These are phyloP conservation scores for Grosmannia penicillata DNA, from an alignment of 2,329 filamentous ascomycete genomes.

Conservation along the genomic window DNA sequence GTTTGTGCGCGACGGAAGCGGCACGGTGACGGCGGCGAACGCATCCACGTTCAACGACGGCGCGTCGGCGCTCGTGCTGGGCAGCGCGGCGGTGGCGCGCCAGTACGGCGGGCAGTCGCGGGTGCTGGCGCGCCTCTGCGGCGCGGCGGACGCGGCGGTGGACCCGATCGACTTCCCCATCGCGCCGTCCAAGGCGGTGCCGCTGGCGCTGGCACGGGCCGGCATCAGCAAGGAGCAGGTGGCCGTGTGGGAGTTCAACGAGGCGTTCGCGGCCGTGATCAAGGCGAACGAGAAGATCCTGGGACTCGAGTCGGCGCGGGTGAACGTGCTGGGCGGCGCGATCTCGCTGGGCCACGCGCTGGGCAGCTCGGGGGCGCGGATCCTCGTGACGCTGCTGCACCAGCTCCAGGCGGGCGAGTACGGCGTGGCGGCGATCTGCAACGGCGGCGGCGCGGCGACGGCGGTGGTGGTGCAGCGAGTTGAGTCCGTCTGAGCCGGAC, in stretches of 20 bases:
- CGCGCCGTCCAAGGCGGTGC: constrained; percentile 82
- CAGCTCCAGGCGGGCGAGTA: constrained; percentile 88
- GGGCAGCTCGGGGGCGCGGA: constrained; percentile 84
- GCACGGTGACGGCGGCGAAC: constrained; percentile 89
- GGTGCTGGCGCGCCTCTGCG: constrained; percentile 74
- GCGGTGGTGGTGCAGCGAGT: constrained; percentile 83
- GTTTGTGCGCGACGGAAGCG: constrained; percentile 72
- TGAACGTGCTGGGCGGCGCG: constrained; percentile 81
- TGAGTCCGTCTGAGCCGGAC: constrained; percentile 31
- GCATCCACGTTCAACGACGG: constrained; percentile 91
- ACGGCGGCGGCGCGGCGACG: constrained; percentile 84
- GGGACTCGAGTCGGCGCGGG: constrained; percentile 60
- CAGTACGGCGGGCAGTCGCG: constrained; percentile 53
- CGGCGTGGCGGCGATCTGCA: constrained; percentile 90
- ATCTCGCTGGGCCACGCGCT: constrained; percentile 86
- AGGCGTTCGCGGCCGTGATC: constrained; percentile 91
- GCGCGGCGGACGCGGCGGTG: constrained; percentile 77
- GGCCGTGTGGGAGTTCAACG: constrained; percentile 95
- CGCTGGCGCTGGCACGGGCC: constrained; percentile 73
- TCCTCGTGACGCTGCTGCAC: constrained; percentile 78
- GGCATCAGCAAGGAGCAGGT: constrained; percentile 87
- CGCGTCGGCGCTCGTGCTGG: constrained; percentile 76
- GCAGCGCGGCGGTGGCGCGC: constrained; percentile 64
- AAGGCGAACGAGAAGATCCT: constrained; percentile 83
- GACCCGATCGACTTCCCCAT: constrained; percentile 90